Evolutionary conservation across 768 basidiomycete genomes (phyloP).

Genomic region (Lanmaoa rubissima): DNA sequence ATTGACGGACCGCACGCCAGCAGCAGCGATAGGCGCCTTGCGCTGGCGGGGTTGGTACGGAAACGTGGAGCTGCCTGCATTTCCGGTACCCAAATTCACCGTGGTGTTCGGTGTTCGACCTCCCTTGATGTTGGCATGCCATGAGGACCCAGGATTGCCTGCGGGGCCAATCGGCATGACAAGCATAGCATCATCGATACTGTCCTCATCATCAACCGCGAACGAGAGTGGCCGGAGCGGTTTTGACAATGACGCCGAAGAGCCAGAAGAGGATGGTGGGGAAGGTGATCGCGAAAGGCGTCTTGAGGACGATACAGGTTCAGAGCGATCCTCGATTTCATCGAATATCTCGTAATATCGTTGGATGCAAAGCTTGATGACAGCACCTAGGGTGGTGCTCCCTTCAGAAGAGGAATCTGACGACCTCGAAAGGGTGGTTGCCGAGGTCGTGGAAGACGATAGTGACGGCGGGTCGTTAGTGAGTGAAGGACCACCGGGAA

Average conservation of each 20-base stretch:
- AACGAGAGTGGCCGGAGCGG: slow-evolving; percentile 25
- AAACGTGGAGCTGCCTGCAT: slow-evolving; percentile 4
- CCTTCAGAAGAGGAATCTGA: slow-evolving; percentile 39
- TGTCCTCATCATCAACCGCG: slow-evolving; percentile 60
- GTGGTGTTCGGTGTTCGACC: slow-evolving; percentile 9
- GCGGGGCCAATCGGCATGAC: slow-evolving; percentile 66
- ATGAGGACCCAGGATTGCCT: slow-evolving; percentile 9
- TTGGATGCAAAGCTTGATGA: slow-evolving; percentile 76
- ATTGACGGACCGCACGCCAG: slow-evolving; percentile 36
- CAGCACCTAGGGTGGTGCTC: slow-evolving; percentile 62
- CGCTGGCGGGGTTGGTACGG: slow-evolving; percentile 44
- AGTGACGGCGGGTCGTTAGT: slow-evolving; percentile 28
- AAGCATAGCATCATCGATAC: slow-evolving; percentile 72
- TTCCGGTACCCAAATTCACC: slow-evolving; percentile 29
- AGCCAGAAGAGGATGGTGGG: slow-evolving; percentile 23
- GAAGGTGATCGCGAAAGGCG: slow-evolving; percentile 29
- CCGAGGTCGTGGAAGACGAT: slow-evolving; percentile 12
- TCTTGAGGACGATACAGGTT: slow-evolving; percentile 43
- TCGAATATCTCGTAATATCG: slow-evolving; percentile 87
- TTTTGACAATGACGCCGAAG: slow-evolving; percentile 24
- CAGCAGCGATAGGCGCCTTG: slow-evolving; percentile 24
- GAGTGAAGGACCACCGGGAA: slow-evolving; percentile 49
- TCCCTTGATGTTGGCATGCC: slow-evolving; percentile 9
- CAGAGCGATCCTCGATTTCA: slow-evolving; percentile 69
- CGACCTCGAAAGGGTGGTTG: slow-evolving; percentile 21